Percentiles rank a stretch among this genome's conserved stretches.
These are phyloP conservation scores for Podila epigama DNA, from an alignment of 192 early-diverging fungal genomes.

Conservation along the genomic window DNA sequence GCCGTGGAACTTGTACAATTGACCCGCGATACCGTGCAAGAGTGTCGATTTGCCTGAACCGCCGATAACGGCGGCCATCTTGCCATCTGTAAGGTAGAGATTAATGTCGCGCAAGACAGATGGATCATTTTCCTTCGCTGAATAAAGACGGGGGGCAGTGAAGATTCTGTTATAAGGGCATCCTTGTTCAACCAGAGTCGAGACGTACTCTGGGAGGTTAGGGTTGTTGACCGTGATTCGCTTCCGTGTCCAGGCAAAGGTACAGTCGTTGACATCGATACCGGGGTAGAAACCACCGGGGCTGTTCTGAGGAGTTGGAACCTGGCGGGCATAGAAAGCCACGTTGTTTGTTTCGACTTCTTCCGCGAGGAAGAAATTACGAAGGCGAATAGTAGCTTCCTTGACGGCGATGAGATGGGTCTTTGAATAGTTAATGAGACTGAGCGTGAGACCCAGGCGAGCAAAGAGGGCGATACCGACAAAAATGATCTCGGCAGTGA, in stretches of 20 bases:
- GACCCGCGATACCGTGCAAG: slow-evolving; percentile 77
- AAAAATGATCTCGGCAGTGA: slow-evolving; percentile 61
- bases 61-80: slow-evolving; percentile 28
- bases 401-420: slow-evolving; percentile 58
- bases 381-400: slow-evolving; percentile 62
- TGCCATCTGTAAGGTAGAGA: slow-evolving; percentile 39
- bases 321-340: not conserved
- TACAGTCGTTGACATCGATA: slow-evolving; percentile 17
- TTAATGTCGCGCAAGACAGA: slow-evolving; percentile 38
- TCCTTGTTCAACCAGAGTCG: not conserved
- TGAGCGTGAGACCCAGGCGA: slow-evolving; percentile 60
- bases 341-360: slow-evolving; percentile 35
- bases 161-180: not conserved
- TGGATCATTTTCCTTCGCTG: too few species aligned
- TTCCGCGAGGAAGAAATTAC: slow-evolving; percentile 43
- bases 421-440: slow-evolving; percentile 66
- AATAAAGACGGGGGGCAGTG: too few species aligned
- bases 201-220: not conserved
- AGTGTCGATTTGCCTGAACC: slow-evolving; percentile 80
- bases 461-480: slow-evolving; percentile 70
- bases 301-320: not conserved
- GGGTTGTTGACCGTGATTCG: not conserved
- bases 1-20: slow-evolving; percentile 72
- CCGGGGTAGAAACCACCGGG: not conserved
- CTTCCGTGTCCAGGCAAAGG: slow-evolving; percentile 33